Conservation (phyloP, 805 yeast genomes). For the Candida saitoana region DNA sequence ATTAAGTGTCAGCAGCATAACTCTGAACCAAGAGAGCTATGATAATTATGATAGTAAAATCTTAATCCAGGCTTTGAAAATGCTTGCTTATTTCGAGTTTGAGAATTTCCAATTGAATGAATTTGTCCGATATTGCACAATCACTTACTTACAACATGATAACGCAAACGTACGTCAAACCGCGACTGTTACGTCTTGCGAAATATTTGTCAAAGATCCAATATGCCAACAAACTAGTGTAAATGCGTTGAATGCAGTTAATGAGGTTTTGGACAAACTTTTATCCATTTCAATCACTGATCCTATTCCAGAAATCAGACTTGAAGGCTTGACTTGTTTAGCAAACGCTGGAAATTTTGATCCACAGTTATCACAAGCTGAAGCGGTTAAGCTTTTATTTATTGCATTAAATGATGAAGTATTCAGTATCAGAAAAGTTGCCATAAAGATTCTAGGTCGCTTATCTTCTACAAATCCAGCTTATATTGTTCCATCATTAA, state of each 20-base stretch:
- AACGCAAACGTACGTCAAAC: slow-evolving; percentile 74
- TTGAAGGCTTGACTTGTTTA: slow-evolving; percentile 70
- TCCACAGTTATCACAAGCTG: slow-evolving; percentile 91
- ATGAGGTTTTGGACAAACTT: slow-evolving; percentile 77
- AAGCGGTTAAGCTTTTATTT: slow-evolving; percentile 76
- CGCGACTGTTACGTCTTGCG: slow-evolving; percentile 81
- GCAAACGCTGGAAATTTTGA: slow-evolving; percentile 66
- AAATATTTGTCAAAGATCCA: slow-evolving; percentile 70
- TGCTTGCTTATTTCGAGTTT: slow-evolving; percentile 72
- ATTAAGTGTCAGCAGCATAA: slow-evolving; percentile 30
- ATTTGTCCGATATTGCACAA: slow-evolving; percentile 78
- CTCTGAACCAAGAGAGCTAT: slow-evolving; percentile 27
- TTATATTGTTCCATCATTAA: slow-evolving; percentile 85
- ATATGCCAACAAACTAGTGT: slow-evolving; percentile 81
- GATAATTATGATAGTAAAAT: slow-evolving; percentile 41
- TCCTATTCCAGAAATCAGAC: slow-evolving; percentile 77
- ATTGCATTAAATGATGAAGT: slow-evolving; percentile 90
- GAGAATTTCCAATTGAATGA: slow-evolving; percentile 75
- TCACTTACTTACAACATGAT: slow-evolving; percentile 79
- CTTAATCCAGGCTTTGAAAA: slow-evolving; percentile 73
- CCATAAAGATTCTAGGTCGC: slow-evolving; percentile 78
- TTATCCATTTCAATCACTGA: slow-evolving; percentile 84
- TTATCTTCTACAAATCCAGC: slow-evolving; percentile 88
- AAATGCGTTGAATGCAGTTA: slow-evolving; percentile 75
- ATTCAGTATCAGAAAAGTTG: slow-evolving; percentile 74